Conservation (phyloP, 306 rosid species). For the Lathyrus tuberosus region DNA sequence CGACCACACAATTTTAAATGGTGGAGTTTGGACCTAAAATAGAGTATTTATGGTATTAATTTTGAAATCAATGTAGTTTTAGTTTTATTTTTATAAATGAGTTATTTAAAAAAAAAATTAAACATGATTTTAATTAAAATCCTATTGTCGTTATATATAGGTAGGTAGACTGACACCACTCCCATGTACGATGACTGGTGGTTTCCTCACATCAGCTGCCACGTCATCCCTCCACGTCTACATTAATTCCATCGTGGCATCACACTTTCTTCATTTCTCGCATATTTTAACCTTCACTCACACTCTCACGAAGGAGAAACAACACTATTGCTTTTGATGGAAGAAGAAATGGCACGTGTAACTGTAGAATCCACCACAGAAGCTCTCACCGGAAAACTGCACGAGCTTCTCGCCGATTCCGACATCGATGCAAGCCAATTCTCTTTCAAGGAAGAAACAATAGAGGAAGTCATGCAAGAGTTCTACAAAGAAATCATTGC, state of each 20-base stretch:
- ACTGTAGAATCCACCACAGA: not conserved
- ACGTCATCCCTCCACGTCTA: conserved; percentile 12
- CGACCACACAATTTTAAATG: too few species aligned
- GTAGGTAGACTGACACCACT: not conserved
- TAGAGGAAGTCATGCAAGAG: conserved; percentile 47
- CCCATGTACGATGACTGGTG: conserved; percentile 8
- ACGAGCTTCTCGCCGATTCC: conserved; percentile 38
- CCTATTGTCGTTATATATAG: not conserved
- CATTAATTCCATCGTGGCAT: conserved; percentile 23
- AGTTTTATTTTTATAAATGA: too few species aligned
- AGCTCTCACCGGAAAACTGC: conserved; percentile 20
- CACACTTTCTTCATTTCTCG: not conserved
- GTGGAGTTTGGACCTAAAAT: too few species aligned
- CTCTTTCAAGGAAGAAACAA: conserved; percentile 38
- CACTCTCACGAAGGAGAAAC: too few species aligned
- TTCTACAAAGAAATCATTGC: conserved; percentile 43
- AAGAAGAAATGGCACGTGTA: not conserved
- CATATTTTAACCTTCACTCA: conserved; percentile 1
- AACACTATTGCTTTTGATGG: not conserved
- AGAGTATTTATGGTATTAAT: too few species aligned
- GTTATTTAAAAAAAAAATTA: too few species aligned
- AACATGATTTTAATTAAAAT: too few species aligned
- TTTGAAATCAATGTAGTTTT: too few species aligned
- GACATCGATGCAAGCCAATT: conserved; percentile 22
- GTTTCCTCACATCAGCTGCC: conserved; percentile 1